These are phyloP conservation scores for Wallacemonas sp. DNA, from an alignment of 208 protist genomes.

Conservation along the genomic window DNA sequence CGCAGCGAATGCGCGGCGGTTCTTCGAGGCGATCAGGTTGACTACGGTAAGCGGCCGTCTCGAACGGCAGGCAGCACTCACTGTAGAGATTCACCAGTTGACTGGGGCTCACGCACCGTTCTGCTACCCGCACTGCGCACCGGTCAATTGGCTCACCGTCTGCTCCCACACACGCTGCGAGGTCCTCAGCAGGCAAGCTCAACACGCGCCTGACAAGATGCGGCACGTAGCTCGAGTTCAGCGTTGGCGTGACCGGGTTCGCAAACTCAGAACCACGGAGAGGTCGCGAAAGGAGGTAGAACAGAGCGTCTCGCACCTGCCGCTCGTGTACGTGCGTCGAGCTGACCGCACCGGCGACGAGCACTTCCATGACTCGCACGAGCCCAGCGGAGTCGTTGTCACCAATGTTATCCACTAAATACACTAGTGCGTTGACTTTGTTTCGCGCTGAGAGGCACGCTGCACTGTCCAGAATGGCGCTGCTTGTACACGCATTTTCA, in stretches of 20 bases:
- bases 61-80: conserved; percentile 13
- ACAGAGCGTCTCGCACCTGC: background rate
- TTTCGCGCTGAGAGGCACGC: background rate
- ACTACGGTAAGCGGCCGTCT: conserved; percentile 15
- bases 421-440: background rate
- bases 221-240: background rate
- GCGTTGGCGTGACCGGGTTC: background rate
- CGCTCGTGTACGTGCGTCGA: background rate
- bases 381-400: background rate
- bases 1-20: background rate
- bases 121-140: background rate
- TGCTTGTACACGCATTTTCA: background rate
- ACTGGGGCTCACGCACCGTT: background rate
- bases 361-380: background rate
- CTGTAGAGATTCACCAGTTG: conserved; percentile 8
- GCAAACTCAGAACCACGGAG: background rate
- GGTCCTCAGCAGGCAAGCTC: background rate
- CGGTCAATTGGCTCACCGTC: background rate
- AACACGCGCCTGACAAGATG: background rate
- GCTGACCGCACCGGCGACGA: background rate
- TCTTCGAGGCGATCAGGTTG: background rate
- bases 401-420: background rate
- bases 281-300: background rate
- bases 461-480: background rate
- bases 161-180: background rate